phyloP scores from a whole-genome alignment of 73 alveolate genomes.

The Paramecium tetraurelia region DNA sequence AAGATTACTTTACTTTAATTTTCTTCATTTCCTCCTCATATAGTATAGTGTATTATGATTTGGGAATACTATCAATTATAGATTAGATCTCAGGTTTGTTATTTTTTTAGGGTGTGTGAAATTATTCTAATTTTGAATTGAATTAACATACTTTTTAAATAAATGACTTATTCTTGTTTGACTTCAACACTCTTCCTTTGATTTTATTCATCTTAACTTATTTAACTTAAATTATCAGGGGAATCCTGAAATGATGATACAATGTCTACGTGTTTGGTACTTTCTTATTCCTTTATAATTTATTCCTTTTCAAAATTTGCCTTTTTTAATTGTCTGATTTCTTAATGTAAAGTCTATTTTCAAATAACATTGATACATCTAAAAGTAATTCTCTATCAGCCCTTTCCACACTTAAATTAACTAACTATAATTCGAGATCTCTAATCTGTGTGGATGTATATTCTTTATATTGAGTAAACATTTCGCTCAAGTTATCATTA shows the following conservation, averaged over 20 bases:
- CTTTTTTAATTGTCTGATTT: not conserved
- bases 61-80: not conserved
- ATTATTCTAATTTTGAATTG: not conserved
- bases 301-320: not conserved
- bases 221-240: conserved; percentile 11
- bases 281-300: not conserved
- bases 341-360: not conserved
- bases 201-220: not conserved
- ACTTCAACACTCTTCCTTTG: not conserved
- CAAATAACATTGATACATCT: conserved; percentile 1
- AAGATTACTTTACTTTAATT: not conserved
- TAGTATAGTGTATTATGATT: not conserved
- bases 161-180: not conserved
- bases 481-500: conserved; percentile 31
- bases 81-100: conserved; percentile 10
- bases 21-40: conserved; percentile 47
- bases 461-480: not conserved
- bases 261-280: not conserved
- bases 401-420: conserved; percentile 35
- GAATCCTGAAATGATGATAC: not conserved
- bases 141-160: not conserved
- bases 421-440: not conserved
- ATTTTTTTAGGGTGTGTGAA: not conserved
- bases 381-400: conserved; percentile 5
- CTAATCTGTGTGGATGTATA: not conserved